Evolutionary conservation across 768 basidiomycete genomes (phyloP), one percentile per base, ranked within the genome.

Genomic region (Coprinopsis strossmayeri): DNA sequence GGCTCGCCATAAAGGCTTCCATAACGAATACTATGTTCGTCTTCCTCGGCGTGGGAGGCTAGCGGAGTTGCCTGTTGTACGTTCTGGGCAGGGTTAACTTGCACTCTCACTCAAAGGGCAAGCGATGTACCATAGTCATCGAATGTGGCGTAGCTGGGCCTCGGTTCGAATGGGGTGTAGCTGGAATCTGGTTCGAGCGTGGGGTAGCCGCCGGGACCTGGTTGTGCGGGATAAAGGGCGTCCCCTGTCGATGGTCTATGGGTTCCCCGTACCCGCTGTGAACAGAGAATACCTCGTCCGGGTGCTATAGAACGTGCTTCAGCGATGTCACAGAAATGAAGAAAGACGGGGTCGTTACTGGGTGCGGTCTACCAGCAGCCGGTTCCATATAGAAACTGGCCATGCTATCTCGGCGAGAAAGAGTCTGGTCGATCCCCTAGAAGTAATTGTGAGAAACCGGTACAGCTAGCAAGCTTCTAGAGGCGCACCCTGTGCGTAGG

Each of bases 311-410:
- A 32, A 34, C 5, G 24, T 2, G 15, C 23, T 7, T 39, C 39
- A 34, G 30, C 27, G 17, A 20, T 17, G 27, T 10, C 9, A 38
- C 11, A 7, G n/a, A n/a, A 10, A 38, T 38, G 35, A 5, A 13
- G n/a, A 17, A n/a, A 32, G 15, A n/a, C 25, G 5, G 25, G 27
- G 17, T 28, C 10, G 18, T 12, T 32, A 45, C 43, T 20, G 43
- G 43, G n/a, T 4, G 43, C n/a, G 27, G 4, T n/a, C 27, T 13
- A 5, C 41, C 24, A 11, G 20, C 43, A 20, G 25, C 4, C 4
- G 5, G 39, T 3, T 50, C 49, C 9, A 35, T 44, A 24, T 50
- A 50, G 20, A 50, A 50, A 35, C 49, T 50, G 13, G 20, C 49
- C 44, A 45, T 45, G 2, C 34, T 45, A 18, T 45, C 27, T 5